phyloP scores from a whole-genome alignment of 176 grass and related monocot genomes.

The Calamus simplicifolius region DNA sequence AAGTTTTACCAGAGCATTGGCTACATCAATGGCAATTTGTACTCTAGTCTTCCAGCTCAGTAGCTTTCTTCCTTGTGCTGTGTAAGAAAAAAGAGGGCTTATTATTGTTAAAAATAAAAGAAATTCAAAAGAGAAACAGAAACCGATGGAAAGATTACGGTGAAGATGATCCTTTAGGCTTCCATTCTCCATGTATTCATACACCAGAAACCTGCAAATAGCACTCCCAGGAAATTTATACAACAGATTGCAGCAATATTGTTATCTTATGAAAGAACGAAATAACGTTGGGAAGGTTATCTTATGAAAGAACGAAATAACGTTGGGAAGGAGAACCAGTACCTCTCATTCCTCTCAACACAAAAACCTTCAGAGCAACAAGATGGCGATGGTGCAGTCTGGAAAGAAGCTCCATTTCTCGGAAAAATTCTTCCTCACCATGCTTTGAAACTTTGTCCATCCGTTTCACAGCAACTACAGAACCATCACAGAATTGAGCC shows the following conservation, averaged over 20 bases:
- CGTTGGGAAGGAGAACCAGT: slow-evolving; percentile 3
- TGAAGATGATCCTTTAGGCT: slow-evolving; percentile 95
- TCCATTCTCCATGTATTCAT: slow-evolving; percentile 98
- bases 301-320: not conserved
- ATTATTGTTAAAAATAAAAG: slow-evolving; percentile 2
- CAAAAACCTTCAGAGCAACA: slow-evolving; percentile 83
- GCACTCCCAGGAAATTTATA: not conserved
- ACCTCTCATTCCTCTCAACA: slow-evolving; percentile 88
- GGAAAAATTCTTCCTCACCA: slow-evolving; percentile 91
- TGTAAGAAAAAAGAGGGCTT: slow-evolving; percentile 6
- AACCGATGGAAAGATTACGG: slow-evolving; percentile 36
- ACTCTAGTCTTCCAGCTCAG: slow-evolving; percentile 76
- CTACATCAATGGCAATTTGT: slow-evolving; percentile 80
- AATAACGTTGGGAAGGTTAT: not conserved
- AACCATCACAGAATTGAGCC: slow-evolving; percentile 72
- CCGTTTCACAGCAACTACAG: slow-evolving; percentile 69
- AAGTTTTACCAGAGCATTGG: slow-evolving; percentile 86
- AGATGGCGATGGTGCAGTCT: slow-evolving; percentile 98
- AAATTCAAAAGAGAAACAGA: slow-evolving; percentile 2
- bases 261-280: not conserved
- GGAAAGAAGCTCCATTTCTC: slow-evolving; percentile 90
- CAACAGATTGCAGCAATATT: not conserved
- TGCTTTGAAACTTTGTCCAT: slow-evolving; percentile 96
- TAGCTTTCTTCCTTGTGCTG: slow-evolving; percentile 56
- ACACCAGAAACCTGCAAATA: slow-evolving; percentile 72